phyloP scores from a whole-genome alignment of 2,329 filamentous ascomycete genomes.

The Pezicula neosporulosa region DNA sequence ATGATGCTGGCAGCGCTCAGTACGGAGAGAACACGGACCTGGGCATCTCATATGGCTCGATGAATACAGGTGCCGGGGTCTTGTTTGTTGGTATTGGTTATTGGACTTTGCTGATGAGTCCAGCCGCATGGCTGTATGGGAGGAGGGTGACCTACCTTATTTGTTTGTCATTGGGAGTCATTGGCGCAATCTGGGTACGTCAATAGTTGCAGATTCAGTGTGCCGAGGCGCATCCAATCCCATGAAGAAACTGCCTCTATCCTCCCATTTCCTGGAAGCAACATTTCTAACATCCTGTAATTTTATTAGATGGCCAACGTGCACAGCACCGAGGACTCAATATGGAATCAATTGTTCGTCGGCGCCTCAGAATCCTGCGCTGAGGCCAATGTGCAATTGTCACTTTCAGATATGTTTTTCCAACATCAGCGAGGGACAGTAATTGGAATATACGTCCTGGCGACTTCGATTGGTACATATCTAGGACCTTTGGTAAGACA shows the following conservation, averaged over 20 bases:
- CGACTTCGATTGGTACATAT: constrained; percentile 53
- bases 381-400: constrained; percentile 54
- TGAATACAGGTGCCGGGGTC: constrained; percentile 55
- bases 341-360: constrained; percentile 55
- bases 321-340: constrained; percentile 38
- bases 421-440: constrained; percentile 53
- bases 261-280: no score
- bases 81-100: constrained; percentile 54
- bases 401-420: constrained; percentile 54
- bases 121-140: constrained; percentile 51
- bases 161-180: constrained; percentile 43
- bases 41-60: constrained; percentile 46
- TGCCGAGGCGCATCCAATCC: no score
- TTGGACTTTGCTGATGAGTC: constrained; percentile 49
- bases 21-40: constrained; percentile 46
- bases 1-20: constrained; percentile 49
- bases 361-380: constrained; percentile 54
- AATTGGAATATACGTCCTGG: constrained; percentile 51
- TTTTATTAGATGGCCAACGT: constrained; percentile 39
- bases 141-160: constrained; percentile 51
- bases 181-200: constrained; percentile 43
- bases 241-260: no score
- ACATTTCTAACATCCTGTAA: no score
- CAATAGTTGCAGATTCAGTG: no score
- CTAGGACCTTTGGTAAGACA: constrained; percentile 40